Percentiles rank a stretch among this genome's conserved stretches.
Evolutionary conservation across 2,329 filamentous ascomycete genomes (phyloP).

Genomic region (Penicillium sp.): DNA sequence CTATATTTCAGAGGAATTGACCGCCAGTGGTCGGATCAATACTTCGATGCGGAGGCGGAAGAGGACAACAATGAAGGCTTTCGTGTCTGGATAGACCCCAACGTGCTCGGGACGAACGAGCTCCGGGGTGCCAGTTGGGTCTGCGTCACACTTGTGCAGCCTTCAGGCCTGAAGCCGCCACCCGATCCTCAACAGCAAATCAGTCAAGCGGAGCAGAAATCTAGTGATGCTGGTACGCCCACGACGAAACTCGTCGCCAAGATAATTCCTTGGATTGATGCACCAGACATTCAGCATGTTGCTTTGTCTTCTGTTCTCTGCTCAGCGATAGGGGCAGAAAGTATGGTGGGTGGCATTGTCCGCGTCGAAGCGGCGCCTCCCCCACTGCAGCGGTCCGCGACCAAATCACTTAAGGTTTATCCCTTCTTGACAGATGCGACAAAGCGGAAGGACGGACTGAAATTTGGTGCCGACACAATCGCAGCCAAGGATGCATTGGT

Average conservation of each 20-base stretch:
- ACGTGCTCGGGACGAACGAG: slow-evolving; percentile 72
- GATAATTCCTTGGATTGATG: slow-evolving; percentile 80
- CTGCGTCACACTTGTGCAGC: slow-evolving; percentile 82
- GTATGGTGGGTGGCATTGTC: slow-evolving; percentile 82
- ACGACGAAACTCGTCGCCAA: slow-evolving; percentile 75
- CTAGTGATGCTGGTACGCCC: slow-evolving; percentile 60
- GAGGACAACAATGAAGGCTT: slow-evolving; percentile 63
- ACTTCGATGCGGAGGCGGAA: slow-evolving; percentile 73
- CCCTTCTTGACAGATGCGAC: slow-evolving; percentile 70
- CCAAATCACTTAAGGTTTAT: slow-evolving; percentile 75
- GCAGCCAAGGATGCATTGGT: slow-evolving; percentile 77
- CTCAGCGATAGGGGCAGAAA: slow-evolving; percentile 70
- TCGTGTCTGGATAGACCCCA: slow-evolving; percentile 83
- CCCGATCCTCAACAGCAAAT: slow-evolving; percentile 71
- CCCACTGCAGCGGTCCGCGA: slow-evolving; percentile 68
- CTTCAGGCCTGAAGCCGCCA: slow-evolving; percentile 74
- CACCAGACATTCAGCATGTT: slow-evolving; percentile 78
- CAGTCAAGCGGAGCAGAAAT: slow-evolving; percentile 68
- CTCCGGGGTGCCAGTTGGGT: slow-evolving; percentile 79
- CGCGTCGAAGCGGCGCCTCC: slow-evolving; percentile 82
- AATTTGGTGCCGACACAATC: slow-evolving; percentile 86
- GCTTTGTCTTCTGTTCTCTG: slow-evolving; percentile 81
- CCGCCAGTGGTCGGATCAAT: slow-evolving; percentile 69
- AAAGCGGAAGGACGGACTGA: slow-evolving; percentile 69
- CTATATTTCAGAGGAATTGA: slow-evolving; percentile 84